phyloP scores from a whole-genome alignment of 176 grass and related monocot species.

The Metroxylon sagu region DNA sequence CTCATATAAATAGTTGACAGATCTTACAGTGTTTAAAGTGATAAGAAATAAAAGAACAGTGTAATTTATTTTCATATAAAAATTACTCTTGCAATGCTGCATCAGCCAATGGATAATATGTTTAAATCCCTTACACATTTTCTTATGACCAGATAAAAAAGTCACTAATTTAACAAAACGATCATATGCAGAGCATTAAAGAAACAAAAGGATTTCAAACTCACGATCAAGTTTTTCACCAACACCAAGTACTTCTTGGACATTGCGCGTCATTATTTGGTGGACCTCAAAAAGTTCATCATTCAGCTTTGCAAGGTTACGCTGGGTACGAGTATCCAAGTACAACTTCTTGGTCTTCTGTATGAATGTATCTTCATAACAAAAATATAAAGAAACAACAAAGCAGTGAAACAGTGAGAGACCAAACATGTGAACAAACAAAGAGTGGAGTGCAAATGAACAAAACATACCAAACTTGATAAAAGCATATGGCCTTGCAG shows the following conservation, averaged over 20 bases:
- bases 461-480: conserved; percentile 69
- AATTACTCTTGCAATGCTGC: too few species aligned
- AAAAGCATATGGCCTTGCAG: conserved; percentile 90
- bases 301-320: conserved; percentile 84
- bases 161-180: too few species aligned
- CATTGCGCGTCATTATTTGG: conserved; percentile 93
- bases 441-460: conserved; percentile 4
- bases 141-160: too few species aligned
- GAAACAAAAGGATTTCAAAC: conserved; percentile 17
- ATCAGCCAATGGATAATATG: too few species aligned
- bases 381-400: not conserved
- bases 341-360: conserved; percentile 95
- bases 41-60: too few species aligned
- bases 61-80: too few species aligned
- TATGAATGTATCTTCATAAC: conserved; percentile 76
- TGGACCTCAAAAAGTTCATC: conserved; percentile 95
- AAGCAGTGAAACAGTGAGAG: conserved; percentile 13
- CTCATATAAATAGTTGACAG: too few species aligned
- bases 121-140: too few species aligned
- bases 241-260: conserved; percentile 95
- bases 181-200: conserved; percentile 11
- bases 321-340: conserved; percentile 85
- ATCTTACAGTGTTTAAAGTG: too few species aligned
- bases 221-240: conserved; percentile 89
- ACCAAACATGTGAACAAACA: conserved; percentile 4